phyloP scores from a whole-genome alignment of 2,329 filamentous ascomycete species.

The Thelonectria blattea region DNA sequence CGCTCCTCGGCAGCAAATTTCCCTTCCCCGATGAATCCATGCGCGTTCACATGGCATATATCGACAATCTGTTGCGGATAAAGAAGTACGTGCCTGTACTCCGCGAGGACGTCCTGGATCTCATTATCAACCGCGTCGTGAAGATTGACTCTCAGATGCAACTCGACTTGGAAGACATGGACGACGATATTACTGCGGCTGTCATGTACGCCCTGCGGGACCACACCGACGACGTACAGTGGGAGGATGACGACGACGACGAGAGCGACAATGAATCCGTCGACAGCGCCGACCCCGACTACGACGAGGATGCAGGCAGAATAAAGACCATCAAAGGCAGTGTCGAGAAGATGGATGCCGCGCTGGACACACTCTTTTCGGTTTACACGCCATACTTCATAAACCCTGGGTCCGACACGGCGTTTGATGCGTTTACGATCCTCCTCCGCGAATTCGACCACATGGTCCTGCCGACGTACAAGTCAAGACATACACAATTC shows the following conservation, averaged over 20 bases:
- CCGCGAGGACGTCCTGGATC: constrained; percentile 78
- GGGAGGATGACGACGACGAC: constrained; percentile 64
- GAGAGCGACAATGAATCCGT: constrained; percentile 74
- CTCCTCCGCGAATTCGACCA: constrained; percentile 85
- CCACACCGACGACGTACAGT: constrained; percentile 35
- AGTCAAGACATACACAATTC: constrained; percentile 93
- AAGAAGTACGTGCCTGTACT: constrained; percentile 80
- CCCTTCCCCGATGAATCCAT: constrained; percentile 79
- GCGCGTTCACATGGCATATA: constrained; percentile 83
- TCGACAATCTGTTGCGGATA: constrained; percentile 81
- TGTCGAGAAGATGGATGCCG: constrained; percentile 88
- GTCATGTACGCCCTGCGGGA: constrained; percentile 61
- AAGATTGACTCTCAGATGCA: constrained; percentile 97
- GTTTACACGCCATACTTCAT: constrained; percentile 79
- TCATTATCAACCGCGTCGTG: constrained; percentile 85
- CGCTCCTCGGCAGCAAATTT: constrained; percentile 71
- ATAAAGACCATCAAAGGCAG: constrained; percentile 79
- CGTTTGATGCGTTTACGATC: constrained; percentile 76
- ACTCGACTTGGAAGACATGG: constrained; percentile 88
- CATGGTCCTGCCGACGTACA: constrained; percentile 88
- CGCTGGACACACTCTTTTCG: constrained; percentile 86
- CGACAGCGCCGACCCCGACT: constrained; percentile 71
- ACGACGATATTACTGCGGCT: constrained; percentile 82
- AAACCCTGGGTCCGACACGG: constrained; percentile 70
- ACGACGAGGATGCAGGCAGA: constrained; percentile 66